Evolutionary conservation across 2,329 filamentous ascomycete species (phyloP).

Genomic region (Stachybotrys elegans): DNA sequence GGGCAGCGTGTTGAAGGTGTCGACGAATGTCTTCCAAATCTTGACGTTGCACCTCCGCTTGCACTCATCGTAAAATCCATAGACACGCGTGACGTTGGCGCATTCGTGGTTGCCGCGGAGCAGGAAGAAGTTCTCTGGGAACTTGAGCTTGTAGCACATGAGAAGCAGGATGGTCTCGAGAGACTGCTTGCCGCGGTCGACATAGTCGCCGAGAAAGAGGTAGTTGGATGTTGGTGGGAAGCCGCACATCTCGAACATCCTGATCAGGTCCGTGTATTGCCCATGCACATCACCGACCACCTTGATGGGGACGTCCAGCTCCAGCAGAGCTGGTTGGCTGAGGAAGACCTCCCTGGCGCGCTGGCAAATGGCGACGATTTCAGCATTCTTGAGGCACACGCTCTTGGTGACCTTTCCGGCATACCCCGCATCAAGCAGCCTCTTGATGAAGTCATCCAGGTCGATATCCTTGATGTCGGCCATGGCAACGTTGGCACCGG

Average conservation of each 20-base stretch:
- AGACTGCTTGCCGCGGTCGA: conserved; percentile 93
- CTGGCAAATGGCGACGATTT: conserved; percentile 90
- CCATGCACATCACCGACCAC: conserved; percentile 97
- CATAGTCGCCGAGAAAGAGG: conserved; percentile 92
- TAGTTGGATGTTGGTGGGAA: conserved; percentile 92
- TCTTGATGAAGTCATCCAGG: conserved; percentile 94
- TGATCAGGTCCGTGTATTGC: conserved; percentile 92
- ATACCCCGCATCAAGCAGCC: conserved; percentile 90
- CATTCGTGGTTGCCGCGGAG: conserved; percentile 95
- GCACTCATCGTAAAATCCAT: conserved; percentile 98
- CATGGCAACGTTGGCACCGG: conserved; percentile 64
- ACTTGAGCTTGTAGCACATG: conserved; percentile 95
- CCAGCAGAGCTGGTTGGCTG: conserved; percentile 84
- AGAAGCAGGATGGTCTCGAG: conserved; percentile 90
- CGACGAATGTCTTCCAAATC: conserved; percentile 96
- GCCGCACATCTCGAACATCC: conserved; percentile 98
- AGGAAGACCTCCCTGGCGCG: conserved; percentile 85
- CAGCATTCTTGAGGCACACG: conserved; percentile 94
- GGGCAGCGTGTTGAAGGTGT: conserved; percentile 92
- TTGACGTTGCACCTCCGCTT: conserved; percentile 95
- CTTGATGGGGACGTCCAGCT: conserved; percentile 92
- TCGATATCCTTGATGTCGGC: conserved; percentile 88
- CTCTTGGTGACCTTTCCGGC: conserved; percentile 96
- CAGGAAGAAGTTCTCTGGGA: conserved; percentile 95
- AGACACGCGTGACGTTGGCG: conserved; percentile 91